Base-by-base conservation (phyloP, 495 filamentous ascomycete species). In the Penicilliopsis zonata region DNA sequence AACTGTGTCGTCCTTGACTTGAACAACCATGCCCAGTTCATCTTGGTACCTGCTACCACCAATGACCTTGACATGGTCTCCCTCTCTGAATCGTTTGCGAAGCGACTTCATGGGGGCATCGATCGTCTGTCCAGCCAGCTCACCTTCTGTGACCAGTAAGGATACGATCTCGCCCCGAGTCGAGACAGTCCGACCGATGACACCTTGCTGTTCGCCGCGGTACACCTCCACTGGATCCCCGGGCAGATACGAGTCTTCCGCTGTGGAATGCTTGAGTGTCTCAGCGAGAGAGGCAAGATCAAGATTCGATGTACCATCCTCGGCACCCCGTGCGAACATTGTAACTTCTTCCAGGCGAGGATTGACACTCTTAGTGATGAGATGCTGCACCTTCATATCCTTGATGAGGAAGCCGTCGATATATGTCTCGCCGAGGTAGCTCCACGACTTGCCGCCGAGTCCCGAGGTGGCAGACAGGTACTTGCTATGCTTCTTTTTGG, bases 51-150 rank as follows among this genome's bases (percentile, higher is more conserved):
- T 78, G 54, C 87, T 94, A 19, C 86, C 88, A 25, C 90, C 87
- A 46, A 95, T 94, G 39, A 95, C 88, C 57, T 95, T 96, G 63
- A 96, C 92, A 50, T 99, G 92, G 49, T 99, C 90, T 63, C 92
- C 92, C 37, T 83, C 74, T 35, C 67, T 74, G 72, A 99, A 99
- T 19, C 78, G 70, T 57, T 99, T 99, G 36, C 92, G 82, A 2
- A 99, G 74, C 23, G 83, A 81, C 53, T 87, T 94, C 28, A 87
- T 77, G 9, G 92, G 88, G 7, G 92, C 86, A 43, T 96, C 90
- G 26, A 96, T 87, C 9, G 60, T 76, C 47, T 92, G 82, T 10
- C 92, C 92, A 25, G 58, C 64, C 16, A 95, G 64, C 12, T 78
- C 77, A 24, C 92, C 92, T 44, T 88, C 78, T 2, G 72, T 79